Base-by-base conservation (phyloP, 2,329 filamentous ascomycete species). In the Didymella arachidicola region DNA sequence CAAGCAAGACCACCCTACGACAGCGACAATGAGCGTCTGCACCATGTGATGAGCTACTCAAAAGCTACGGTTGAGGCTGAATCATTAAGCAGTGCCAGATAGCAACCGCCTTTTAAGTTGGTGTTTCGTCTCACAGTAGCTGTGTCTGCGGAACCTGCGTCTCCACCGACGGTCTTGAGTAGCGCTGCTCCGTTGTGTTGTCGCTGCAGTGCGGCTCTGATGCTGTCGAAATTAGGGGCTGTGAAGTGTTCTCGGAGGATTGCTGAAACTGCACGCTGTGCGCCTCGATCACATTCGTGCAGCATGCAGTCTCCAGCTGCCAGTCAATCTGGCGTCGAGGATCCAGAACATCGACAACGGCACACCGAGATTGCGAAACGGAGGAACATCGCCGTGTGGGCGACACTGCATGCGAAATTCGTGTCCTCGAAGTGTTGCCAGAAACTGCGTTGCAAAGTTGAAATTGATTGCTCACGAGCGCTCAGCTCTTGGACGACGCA, bases 401-500 rank as follows among this genome's bases (percentile, higher is more conserved):
- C 45, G 34, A 41, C 41, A 29, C 25, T 38, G 39, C 45, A 27
- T 41, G 50, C 45, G 47, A 26, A 38, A 45, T 18, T 53, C 19
- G n/a, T 34, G 29, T 39, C 26, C 26, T 59, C 39, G 19, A n/a
- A 26, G 44, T 53, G 42, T 39, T 45, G 32, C 18, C 32, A 42
- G 51, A 51, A 19, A 50, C 51, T 59, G 51, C 45, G 56, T 27
- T 26, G 51, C 26, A 22, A 42, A 18, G 34, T 30, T 27, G 56
- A 53, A 27, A 44, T 27, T 53, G 50, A 49, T 53, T 53, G 56
- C 56, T 54, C 56, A 41, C 56, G 56, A 59, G 41, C 45, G 45
- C 19, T 34, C 39, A 41, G 56, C 46, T 54, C 22, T 49, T 53
- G n/a, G 14, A 25, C 39, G 25, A 44, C 11, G 49, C 38, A 53